These are phyloP conservation scores for Ophiostoma triangulosporum DNA, from an alignment of 2,329 filamentous ascomycete species.

Conservation along the genomic window DNA sequence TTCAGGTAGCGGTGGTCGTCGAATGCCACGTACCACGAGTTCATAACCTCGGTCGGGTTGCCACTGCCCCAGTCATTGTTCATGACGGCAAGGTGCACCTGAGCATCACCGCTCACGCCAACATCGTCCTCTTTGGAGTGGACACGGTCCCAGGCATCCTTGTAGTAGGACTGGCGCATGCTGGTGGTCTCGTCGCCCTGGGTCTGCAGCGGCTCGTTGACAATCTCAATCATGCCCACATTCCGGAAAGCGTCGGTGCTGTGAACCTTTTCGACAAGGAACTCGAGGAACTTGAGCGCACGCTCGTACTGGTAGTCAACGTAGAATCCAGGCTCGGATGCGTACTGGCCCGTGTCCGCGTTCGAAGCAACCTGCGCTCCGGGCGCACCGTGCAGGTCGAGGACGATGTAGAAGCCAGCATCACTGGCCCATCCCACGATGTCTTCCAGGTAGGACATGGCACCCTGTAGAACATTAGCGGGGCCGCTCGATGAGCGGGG, in stretches of 20 bases:
- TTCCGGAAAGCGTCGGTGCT: slow-evolving; percentile 33
- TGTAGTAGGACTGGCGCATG: slow-evolving; percentile 32
- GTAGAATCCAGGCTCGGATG: slow-evolving; percentile 36
- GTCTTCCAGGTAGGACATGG: slow-evolving; percentile 29
- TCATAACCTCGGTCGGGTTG: slow-evolving; percentile 33
- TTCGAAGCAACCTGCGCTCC: slow-evolving; percentile 31
- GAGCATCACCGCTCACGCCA: slow-evolving; percentile 26
- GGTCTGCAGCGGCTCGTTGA: slow-evolving; percentile 41
- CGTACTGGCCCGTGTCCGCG: slow-evolving; percentile 31
- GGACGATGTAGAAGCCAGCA: slow-evolving; percentile 37
- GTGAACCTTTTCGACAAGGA: slow-evolving; percentile 40
- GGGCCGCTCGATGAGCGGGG: too few relatives aligned
- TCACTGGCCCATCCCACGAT: slow-evolving; percentile 35
- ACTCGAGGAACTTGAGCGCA: slow-evolving; percentile 39
- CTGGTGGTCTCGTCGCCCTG: slow-evolving; percentile 14
- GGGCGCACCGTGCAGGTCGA: slow-evolving; percentile 38
- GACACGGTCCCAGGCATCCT: slow-evolving; percentile 31
- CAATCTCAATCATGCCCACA: slow-evolving; percentile 44
- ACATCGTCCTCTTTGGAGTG: slow-evolving; percentile 33
- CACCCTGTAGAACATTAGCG: neutral
- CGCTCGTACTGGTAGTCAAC: slow-evolving; percentile 41
- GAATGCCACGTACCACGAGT: slow-evolving; percentile 32
- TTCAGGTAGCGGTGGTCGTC: slow-evolving; percentile 49
- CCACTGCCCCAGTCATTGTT: slow-evolving; percentile 42
- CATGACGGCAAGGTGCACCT: slow-evolving; percentile 38